phyloP scores from a whole-genome alignment of 345 rosid genomes.

The Salix dunnii region DNA sequence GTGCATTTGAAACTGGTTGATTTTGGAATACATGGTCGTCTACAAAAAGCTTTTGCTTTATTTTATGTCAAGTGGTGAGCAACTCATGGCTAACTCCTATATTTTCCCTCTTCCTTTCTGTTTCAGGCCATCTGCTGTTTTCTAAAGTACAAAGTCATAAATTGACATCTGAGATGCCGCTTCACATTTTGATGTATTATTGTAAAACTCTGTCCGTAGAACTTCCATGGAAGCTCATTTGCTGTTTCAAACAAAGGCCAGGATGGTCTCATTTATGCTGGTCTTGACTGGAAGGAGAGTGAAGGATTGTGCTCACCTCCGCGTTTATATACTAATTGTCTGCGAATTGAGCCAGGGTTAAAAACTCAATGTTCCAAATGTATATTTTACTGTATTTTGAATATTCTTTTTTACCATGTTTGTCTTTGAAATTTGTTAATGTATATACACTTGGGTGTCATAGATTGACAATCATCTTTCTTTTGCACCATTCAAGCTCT shows the following conservation, averaged over 20 bases:
- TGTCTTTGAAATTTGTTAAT: too few relatives aligned
- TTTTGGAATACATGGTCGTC: too few relatives aligned
- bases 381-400: too few relatives aligned
- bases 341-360: too few relatives aligned
- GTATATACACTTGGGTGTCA: too few relatives aligned
- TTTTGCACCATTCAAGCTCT: too few relatives aligned
- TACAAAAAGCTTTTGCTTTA: background rate
- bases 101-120: background rate
- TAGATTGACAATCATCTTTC: too few relatives aligned
- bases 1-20: background rate
- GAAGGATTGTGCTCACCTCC: background rate
- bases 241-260: background rate
- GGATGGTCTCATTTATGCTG: too few relatives aligned
- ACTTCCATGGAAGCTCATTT: background rate
- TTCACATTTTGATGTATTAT: background rate
- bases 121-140: slow-evolving; percentile 6
- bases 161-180: background rate
- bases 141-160: background rate
- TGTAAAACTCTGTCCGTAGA: background rate
- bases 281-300: background rate
- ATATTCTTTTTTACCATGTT: too few relatives aligned
- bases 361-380: too few relatives aligned
- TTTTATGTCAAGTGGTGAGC: background rate
- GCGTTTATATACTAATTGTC: background rate
- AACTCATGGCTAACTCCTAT: background rate